Evolutionary conservation across 1,139 yeast species (phyloP).

Genomic region (Lodderomyces jiufengensis): DNA sequence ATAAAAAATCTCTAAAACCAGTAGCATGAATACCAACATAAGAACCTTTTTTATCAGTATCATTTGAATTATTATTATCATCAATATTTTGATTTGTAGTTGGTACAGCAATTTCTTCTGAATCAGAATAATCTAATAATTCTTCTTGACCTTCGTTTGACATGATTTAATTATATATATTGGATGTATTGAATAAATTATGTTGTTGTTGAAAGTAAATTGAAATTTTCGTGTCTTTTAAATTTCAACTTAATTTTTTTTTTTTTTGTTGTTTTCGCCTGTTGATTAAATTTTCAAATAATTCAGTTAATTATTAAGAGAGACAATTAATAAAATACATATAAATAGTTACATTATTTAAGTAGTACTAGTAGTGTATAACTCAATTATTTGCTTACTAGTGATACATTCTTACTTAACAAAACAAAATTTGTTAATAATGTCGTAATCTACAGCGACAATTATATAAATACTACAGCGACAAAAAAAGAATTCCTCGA

Average conservation of each 20-base stretch:
- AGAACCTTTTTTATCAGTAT: slow-evolving; percentile 88
- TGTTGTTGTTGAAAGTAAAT: slow-evolving; percentile 3
- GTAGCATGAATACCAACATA: slow-evolving; percentile 98
- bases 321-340: too few relatives aligned
- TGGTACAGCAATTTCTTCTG: slow-evolving; percentile 88
- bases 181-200: not conserved
- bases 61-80: slow-evolving; percentile 40
- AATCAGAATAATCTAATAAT: slow-evolving; percentile 95
- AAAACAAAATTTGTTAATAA: too few relatives aligned
- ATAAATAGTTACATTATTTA: too few relatives aligned
- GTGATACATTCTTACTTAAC: too few relatives aligned
- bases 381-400: too few relatives aligned
- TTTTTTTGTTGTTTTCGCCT: not conserved
- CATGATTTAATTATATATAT: slow-evolving; percentile 29
- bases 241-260: slow-evolving; percentile 1
- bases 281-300: slow-evolving; percentile 4
- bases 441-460: too few relatives aligned
- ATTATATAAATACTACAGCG: too few relatives aligned
- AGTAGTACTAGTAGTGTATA: too few relatives aligned
- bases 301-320: slow-evolving; percentile 2
- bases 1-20: slow-evolving; percentile 94
- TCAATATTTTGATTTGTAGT: slow-evolving; percentile 47
- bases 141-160: slow-evolving; percentile 99
- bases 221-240: not conserved
- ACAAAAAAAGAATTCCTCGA: too few relatives aligned